phyloP scores from a whole-genome alignment of 225 moss, liverwort and hornwort species.

The Anthoceros angustus region DNA sequence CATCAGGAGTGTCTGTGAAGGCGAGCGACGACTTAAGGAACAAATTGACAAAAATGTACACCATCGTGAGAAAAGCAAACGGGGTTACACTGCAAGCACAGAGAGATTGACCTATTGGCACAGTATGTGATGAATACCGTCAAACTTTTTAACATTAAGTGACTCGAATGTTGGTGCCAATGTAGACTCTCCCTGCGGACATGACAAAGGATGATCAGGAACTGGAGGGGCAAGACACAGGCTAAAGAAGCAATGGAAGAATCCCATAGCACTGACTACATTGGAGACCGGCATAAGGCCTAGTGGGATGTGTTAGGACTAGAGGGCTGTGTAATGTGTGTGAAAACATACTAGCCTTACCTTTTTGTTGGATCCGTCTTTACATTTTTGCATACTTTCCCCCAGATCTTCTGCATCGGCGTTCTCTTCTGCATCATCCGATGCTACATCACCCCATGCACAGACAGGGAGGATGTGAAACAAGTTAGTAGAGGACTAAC shows the following conservation, averaged over 20 bases:
- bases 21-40: no score
- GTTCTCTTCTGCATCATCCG: conserved; percentile 31
- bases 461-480: conserved; percentile 2
- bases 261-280: background rate
- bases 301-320: background rate
- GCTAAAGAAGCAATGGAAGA: no score
- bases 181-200: conserved; percentile 26
- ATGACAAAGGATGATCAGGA: background rate
- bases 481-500: background rate
- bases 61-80: background rate
- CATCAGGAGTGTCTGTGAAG: background rate
- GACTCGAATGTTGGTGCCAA: conserved; percentile 60
- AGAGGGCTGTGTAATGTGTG: background rate
- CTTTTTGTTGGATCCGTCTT: conserved; percentile 33
- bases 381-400: conserved; percentile 27
- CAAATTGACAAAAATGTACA: background rate
- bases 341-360: conserved; percentile 11
- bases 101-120: no score
- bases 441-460: conserved; percentile 22
- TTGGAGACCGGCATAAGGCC: background rate
- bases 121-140: conserved; percentile 22
- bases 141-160: conserved; percentile 71
- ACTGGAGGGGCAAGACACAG: no score
- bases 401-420: conserved; percentile 23
- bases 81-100: background rate